A percentile compares a stretch with the other conserved stretches of the same genome.
Conservation (phyloP, 1,284 basidiomycete genomes). For the Ustilago shanxiensis region DNA sequence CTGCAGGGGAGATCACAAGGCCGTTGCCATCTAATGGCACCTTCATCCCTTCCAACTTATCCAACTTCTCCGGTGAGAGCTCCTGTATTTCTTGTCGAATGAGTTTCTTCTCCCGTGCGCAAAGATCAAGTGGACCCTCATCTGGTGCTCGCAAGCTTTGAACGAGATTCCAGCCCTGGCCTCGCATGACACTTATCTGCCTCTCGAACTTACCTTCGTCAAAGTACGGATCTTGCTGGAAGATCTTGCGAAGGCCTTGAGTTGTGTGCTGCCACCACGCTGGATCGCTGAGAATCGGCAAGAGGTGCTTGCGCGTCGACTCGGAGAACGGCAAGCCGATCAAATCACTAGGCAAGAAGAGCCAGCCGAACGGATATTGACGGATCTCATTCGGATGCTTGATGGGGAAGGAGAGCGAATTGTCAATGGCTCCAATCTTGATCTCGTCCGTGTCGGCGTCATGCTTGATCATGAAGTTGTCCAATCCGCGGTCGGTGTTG, state of each 20-base stretch:
- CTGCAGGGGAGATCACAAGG: background rate
- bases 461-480: conserved; percentile 71
- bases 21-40: conserved; percentile 19
- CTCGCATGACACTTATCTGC: conserved; percentile 89
- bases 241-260: conserved; percentile 80
- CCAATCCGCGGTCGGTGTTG: conserved; percentile 76
- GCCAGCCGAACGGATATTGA: conserved; percentile 90
- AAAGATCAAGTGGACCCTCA: conserved; percentile 71
- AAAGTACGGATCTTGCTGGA: conserved; percentile 81
- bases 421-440: conserved; percentile 87
- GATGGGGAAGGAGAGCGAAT: conserved; percentile 85
- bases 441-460: conserved; percentile 80
- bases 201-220: conserved; percentile 74
- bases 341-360: conserved; percentile 82
- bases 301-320: conserved; percentile 82
- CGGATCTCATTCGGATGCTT: conserved; percentile 86
- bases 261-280: conserved; percentile 91
- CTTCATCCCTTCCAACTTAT: conserved; percentile 23
- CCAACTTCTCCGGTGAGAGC: conserved; percentile 17
- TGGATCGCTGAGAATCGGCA: conserved; percentile 84
- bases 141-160: conserved; percentile 82
- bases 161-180: conserved; percentile 90
- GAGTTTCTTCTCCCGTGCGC: conserved; percentile 64
- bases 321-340: conserved; percentile 80
- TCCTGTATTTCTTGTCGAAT: conserved; percentile 52